These are phyloP conservation scores for Pythium vanterpoolii DNA, from an alignment of 352 stramenopile genomes.

Conservation along the genomic window DNA sequence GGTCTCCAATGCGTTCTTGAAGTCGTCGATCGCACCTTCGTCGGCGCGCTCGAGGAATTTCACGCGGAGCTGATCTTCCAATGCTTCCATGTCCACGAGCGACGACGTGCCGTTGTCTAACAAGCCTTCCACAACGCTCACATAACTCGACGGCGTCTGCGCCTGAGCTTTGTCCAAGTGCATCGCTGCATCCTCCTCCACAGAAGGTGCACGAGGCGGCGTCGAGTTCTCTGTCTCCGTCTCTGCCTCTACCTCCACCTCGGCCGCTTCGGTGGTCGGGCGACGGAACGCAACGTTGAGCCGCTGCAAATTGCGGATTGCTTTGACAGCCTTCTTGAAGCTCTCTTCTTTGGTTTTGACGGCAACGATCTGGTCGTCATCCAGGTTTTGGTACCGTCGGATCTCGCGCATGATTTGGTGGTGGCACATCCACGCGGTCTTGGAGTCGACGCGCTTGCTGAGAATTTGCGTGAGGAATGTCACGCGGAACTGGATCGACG, in stretches of 20 bases:
- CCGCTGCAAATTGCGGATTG: constrained; percentile 49
- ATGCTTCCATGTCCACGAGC: constrained; percentile 34
- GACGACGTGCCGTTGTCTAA: not conserved
- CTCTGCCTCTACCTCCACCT: too few relatives aligned
- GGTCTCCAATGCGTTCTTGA: constrained; percentile 58
- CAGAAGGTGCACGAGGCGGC: not conserved
- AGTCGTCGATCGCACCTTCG: constrained; percentile 61
- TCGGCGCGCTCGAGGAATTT: constrained; percentile 65
- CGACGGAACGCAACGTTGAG: constrained; percentile 21
- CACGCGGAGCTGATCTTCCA: constrained; percentile 63
- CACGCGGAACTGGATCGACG: constrained; percentile 60
- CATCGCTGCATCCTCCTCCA: not conserved
- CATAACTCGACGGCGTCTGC: constrained; percentile 30
- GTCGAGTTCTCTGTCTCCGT: not conserved
- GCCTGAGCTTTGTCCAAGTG: not conserved
- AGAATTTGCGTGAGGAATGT: constrained; percentile 67
- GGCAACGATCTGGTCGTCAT: constrained; percentile 59
- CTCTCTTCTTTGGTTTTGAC: constrained; percentile 64
- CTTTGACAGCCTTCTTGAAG: constrained; percentile 65
- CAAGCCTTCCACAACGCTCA: constrained; percentile 33
- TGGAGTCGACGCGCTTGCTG: constrained; percentile 57
- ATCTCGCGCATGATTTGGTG: constrained; percentile 78
- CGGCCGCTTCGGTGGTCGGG: too few relatives aligned
- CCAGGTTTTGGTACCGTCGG: constrained; percentile 60
- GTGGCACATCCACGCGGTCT: constrained; percentile 79